Percentiles rank a stretch among this genome's conserved stretches.
These are phyloP conservation scores for Polyporus arcularius DNA, from an alignment of 768 basidiomycete species.

Conservation along the genomic window DNA sequence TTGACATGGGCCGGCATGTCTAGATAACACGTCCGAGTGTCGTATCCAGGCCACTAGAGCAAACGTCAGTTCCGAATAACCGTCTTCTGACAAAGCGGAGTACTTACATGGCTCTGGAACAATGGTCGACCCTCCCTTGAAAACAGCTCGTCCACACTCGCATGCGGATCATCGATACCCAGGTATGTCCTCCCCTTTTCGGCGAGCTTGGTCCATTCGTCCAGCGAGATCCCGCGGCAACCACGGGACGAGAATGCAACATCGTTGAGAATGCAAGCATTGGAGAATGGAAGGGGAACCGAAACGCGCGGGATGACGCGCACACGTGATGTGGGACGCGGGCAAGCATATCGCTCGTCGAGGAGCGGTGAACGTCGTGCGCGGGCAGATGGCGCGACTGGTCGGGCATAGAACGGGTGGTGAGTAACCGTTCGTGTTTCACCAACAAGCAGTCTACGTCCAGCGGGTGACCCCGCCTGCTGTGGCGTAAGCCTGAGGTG, in stretches of 20 bases:
- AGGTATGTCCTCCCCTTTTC: conserved; percentile 1
- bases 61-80: background rate
- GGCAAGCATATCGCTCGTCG: too few species aligned
- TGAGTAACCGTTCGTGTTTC: too few species aligned
- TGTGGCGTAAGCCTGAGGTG: too few species aligned
- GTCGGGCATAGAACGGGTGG: too few species aligned
- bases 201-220: conserved; percentile 5
- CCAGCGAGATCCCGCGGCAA: conserved; percentile 1
- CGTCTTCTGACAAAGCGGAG: too few species aligned
- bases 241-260: background rate
- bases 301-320: background rate
- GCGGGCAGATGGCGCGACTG: too few species aligned
- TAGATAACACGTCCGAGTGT: conserved; percentile 4
- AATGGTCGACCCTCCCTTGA: background rate
- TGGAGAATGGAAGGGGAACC: conserved; percentile 2
- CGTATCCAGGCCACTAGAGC: conserved; percentile 20
- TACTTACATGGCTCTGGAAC: conserved; percentile 12
- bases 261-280: background rate
- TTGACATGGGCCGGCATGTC: background rate
- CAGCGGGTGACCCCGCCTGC: too few species aligned
- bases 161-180: conserved; percentile 2
- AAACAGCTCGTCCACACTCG: conserved; percentile 5
- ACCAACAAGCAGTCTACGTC: too few species aligned
- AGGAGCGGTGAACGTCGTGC: too few species aligned
- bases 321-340: background rate